These are phyloP conservation scores for Lithohypha guttulata DNA, from an alignment of 2,329 filamentous ascomycete species.

Conservation along the genomic window DNA sequence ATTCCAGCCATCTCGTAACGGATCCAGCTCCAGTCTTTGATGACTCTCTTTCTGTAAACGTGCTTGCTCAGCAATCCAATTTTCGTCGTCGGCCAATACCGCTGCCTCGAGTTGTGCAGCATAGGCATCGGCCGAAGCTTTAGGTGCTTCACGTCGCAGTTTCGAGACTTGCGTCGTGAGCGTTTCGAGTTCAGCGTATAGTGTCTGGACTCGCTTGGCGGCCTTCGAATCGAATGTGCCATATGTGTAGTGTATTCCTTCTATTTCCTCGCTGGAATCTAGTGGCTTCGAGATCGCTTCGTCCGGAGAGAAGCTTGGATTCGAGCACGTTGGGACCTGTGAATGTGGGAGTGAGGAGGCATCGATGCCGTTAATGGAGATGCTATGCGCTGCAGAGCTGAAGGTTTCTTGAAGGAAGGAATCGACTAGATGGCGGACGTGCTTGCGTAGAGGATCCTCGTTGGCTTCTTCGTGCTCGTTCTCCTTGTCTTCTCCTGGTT, in stretches of 20 bases:
- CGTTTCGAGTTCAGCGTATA: conserved; percentile 39
- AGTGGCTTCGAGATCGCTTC: neutral
- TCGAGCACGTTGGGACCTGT: neutral
- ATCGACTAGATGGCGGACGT: conserved; percentile 16
- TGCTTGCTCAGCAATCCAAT: conserved; percentile 28
- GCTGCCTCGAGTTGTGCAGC: conserved; percentile 26
- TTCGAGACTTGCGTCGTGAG: conserved; percentile 38
- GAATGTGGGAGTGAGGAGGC: conserved; percentile 12
- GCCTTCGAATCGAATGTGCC: conserved; percentile 36
- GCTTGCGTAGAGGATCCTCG: conserved; percentile 18
- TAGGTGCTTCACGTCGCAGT: conserved; percentile 35
- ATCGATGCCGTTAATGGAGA: conserved; percentile 40
- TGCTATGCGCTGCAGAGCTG: conserved; percentile 32
- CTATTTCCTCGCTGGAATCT: conserved; percentile 21
- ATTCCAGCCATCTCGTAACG: conserved; percentile 21
- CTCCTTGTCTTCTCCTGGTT: neutral
- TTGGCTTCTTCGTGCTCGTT: conserved; percentile 11
- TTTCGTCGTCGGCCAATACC: conserved; percentile 31
- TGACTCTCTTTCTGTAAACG: conserved; percentile 1
- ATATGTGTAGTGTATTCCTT: conserved; percentile 35
- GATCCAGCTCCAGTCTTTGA: conserved; percentile 15
- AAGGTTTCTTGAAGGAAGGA: conserved; percentile 38
- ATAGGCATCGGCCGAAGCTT: conserved; percentile 31
- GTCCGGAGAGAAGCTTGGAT: conserved; percentile 14
- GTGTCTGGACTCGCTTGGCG: conserved; percentile 31